A percentile compares a stretch with the other conserved stretches of the same genome.
Conservation (phyloP, 2,329 filamentous ascomycete species). For the Neobulgaria alba region DNA sequence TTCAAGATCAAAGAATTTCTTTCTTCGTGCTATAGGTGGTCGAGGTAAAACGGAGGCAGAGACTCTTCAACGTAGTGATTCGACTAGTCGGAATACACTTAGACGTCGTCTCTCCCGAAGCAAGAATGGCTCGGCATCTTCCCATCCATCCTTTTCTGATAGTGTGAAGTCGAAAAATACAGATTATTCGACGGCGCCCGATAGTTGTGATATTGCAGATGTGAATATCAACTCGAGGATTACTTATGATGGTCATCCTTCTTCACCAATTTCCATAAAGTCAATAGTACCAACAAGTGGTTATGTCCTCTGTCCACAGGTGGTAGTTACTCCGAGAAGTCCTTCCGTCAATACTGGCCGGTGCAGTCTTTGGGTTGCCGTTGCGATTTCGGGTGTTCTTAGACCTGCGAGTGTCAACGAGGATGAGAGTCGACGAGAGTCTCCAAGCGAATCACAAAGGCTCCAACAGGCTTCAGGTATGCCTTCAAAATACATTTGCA, state of each 20-base stretch:
- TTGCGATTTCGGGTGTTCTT: slow-evolving; percentile 28
- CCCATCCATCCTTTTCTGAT: slow-evolving; percentile 1
- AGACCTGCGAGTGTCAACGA: slow-evolving; percentile 14
- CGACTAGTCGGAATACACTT: slow-evolving; percentile 12
- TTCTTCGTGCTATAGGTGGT: slow-evolving; percentile 23
- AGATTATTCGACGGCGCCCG: slow-evolving; percentile 5
- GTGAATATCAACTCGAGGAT: slow-evolving; percentile 11
- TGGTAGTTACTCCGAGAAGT: slow-evolving; percentile 27
- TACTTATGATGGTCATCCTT: slow-evolving; percentile 8
- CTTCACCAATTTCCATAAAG: slow-evolving; percentile 2
- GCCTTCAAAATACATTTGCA: too few relatives aligned
- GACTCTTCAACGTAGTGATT: slow-evolving; percentile 4
- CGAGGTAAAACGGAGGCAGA: slow-evolving; percentile 11
- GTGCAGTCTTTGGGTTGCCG: slow-evolving; percentile 29
- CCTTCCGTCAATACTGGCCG: slow-evolving; percentile 23
- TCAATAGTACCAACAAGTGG: slow-evolving; percentile 1
- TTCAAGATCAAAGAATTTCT: slow-evolving; percentile 26
- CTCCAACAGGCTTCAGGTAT: too few relatives aligned
- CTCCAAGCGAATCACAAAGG: neutral
- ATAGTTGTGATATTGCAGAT: slow-evolving; percentile 18
- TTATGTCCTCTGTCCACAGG: slow-evolving; percentile 23
- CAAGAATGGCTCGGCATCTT: slow-evolving; percentile 7
- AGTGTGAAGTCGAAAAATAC: slow-evolving; percentile 5
- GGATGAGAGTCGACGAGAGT: neutral
- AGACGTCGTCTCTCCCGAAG: slow-evolving; percentile 20